These are phyloP conservation scores for Penicillium sp. DNA, from an alignment of 2,329 filamentous ascomycete species.

Conservation along the genomic window DNA sequence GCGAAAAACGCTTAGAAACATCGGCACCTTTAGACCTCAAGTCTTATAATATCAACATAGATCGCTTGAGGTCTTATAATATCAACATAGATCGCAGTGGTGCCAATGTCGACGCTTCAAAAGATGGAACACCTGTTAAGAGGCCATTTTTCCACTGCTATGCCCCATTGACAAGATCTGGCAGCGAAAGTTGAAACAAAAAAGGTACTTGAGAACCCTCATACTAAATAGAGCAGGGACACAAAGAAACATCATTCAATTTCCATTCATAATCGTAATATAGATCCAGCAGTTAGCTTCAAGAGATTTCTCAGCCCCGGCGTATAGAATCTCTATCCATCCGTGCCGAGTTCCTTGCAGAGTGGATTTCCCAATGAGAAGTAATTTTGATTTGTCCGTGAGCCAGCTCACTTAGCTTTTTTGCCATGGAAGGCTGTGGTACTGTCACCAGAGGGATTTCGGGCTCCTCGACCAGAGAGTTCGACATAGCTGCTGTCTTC, in stretches of 20 bases:
- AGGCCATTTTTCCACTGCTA: no score
- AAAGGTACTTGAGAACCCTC: not conserved
- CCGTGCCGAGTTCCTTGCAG: conserved; percentile 20
- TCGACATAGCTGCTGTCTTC: conserved; percentile 10
- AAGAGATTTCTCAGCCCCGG: not conserved
- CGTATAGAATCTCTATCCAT: conserved; percentile 17
- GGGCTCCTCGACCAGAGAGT: conserved; percentile 9
- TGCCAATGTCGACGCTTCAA: no score
- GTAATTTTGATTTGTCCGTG: conserved; percentile 22
- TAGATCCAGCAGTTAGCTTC: not conserved
- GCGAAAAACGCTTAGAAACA: not conserved
- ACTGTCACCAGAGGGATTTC: conserved; percentile 16
- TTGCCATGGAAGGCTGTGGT: conserved; percentile 10
- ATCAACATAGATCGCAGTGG: not conserved
- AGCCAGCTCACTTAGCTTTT: conserved; percentile 16
- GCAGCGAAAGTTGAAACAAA: no score
- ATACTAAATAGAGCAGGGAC: not conserved
- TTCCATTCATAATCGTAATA: not conserved
- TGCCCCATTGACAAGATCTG: no score
- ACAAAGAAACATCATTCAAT: not conserved
- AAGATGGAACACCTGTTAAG: no score
- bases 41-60: not conserved
- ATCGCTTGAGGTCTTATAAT: no score
- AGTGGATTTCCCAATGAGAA: conserved; percentile 27
- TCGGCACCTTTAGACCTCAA: not conserved